Conservation (phyloP, 257 asterid species). For the Ligustrum vulgare region DNA sequence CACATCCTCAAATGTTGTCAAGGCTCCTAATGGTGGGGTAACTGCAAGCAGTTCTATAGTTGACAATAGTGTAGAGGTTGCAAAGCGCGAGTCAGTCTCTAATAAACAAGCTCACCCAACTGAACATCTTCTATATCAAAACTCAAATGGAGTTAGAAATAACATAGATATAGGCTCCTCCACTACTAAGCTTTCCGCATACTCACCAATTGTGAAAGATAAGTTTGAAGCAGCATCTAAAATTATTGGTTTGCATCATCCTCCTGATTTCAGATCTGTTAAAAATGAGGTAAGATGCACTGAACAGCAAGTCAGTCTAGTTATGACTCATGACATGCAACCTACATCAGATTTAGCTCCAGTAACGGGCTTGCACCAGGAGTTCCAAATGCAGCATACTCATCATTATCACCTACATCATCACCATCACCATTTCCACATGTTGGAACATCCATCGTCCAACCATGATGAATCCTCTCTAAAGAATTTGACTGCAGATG, state of each 20-base stretch:
- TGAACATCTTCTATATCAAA: constrained; percentile 40
- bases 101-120: constrained; percentile 39
- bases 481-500: constrained; percentile 48
- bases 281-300: constrained; percentile 42
- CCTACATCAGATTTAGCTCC: constrained; percentile 33
- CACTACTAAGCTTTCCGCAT: constrained; percentile 43
- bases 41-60: constrained; percentile 45
- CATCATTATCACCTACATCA: constrained; percentile 40
- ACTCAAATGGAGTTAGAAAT: constrained; percentile 59
- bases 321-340: constrained; percentile 37
- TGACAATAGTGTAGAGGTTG: constrained; percentile 49
- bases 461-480: constrained; percentile 42
- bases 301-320: constrained; percentile 32
- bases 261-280: constrained; percentile 46
- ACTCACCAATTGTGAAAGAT: constrained; percentile 31
- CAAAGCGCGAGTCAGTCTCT: constrained; percentile 41
- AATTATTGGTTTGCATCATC: constrained; percentile 26
- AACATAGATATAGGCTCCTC: constrained; percentile 68
- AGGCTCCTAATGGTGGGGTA: constrained; percentile 54
- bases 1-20: constrained; percentile 50
- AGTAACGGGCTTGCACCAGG: constrained; percentile 34
- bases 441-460: constrained; percentile 34
- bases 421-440: constrained; percentile 37
- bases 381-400: constrained; percentile 34
- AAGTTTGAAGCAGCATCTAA: constrained; percentile 56